A percentile compares a stretch with the other conserved stretches of the same genome.
Conservation (phyloP, 495 filamentous ascomycete genomes). For the Penicillium coffeae region DNA sequence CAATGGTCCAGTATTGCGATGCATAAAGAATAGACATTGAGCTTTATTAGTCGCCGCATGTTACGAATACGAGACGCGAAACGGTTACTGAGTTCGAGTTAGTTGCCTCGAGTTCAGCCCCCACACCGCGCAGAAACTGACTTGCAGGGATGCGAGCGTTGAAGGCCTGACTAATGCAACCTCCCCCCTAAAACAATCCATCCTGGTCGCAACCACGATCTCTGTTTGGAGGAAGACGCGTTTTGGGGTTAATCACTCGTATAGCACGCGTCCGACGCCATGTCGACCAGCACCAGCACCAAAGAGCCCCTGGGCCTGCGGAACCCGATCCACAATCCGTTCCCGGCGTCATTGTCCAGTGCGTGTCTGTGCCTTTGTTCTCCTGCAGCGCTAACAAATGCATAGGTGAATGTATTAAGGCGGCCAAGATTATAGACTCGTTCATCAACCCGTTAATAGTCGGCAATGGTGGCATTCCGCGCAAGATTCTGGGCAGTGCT, state of each 20-base stretch:
- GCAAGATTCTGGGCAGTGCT: constrained; percentile 12
- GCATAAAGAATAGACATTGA: no score
- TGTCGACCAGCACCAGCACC: constrained; percentile 1
- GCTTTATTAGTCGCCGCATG: no score
- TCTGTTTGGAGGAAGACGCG: no score
- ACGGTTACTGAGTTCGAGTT: background rate
- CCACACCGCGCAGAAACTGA: background rate
- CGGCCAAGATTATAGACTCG: constrained; percentile 16
- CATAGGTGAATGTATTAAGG: constrained; percentile 19
- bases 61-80: no score
- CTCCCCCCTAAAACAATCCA: constrained; percentile 1
- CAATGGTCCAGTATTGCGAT: no score
- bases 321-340: constrained; percentile 17
- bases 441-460: constrained; percentile 15
- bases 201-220: no score
- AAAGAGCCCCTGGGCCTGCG: background rate
- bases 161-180: constrained; percentile 2
- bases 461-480: constrained; percentile 11
- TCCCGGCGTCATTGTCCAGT: constrained; percentile 17
- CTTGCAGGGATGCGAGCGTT: background rate
- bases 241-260: background rate
- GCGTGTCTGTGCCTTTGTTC: background rate
- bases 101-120: background rate
- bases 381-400: background rate
- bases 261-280: background rate